Base-by-base conservation (phyloP, 495 filamentous ascomycete genomes). In the Staphylotrichum tortipilum region DNA sequence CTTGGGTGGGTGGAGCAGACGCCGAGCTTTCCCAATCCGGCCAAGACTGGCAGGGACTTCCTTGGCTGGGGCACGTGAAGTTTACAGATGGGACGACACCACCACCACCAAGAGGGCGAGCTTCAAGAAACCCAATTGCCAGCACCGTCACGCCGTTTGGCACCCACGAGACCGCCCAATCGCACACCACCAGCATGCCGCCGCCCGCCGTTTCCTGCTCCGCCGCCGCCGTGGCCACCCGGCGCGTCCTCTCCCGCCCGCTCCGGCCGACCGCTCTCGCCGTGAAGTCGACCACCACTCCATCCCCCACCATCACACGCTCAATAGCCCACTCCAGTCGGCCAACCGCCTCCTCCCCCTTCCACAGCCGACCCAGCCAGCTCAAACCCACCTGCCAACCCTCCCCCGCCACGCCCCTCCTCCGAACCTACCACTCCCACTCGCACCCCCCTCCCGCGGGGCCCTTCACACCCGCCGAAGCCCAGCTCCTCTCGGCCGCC, bases 401-500 rank as follows among this genome's bases (percentile, higher is more conserved):
- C 39, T 35, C 39, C 0, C 12, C 4, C 24, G 6, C 11, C 33
- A 38, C 7, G 18, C 43, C 19, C 36, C 39, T 14, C 44, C 22
- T 31, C 53, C 70, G 75, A 37, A 49, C 59, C 45, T 94, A 89
- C 73, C 87, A 94, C 68, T 92, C 89, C 19, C 70, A 81, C 62
- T 73, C 81, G 51, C 73, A 83, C 71, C 69, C 80, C 53, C 59
- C 76, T 63, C 21, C 69, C 0, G 24, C 42, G 17, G 39, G 39
- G 2, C 50, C 80, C 63, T 95, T 90, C 80, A 80, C 72, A 44
- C 69, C 79, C 34, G 68, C 80, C 55, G 88, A 95, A 74, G 68
- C 71, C 14, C 71, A 79, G 47, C 91, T 96, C 66, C 89, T 98
- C 52, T 74, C 84, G 48, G 78, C 88, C 7, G 81, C 90, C 22